A percentile compares a stretch with the other conserved stretches of the same genome.
Conservation (phyloP, 257 asterid genomes). For the Mentha longifolia region DNA sequence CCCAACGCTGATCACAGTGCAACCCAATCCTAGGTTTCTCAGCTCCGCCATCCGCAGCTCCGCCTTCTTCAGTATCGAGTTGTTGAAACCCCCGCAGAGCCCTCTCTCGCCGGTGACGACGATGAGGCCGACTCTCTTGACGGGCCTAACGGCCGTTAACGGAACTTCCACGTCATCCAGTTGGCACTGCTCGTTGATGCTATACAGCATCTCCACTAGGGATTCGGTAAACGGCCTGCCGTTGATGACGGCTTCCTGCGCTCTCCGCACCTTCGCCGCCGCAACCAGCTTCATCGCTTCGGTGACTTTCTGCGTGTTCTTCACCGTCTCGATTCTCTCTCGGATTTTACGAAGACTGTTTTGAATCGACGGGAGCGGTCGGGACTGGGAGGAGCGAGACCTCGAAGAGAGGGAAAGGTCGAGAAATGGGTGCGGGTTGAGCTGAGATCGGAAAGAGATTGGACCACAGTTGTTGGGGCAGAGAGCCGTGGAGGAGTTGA, state of each 20-base stretch:
- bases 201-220: slow-evolving; percentile 54
- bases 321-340: slow-evolving; percentile 63
- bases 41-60: slow-evolving; percentile 58
- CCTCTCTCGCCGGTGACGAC: slow-evolving; percentile 73
- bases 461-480: slow-evolving; percentile 26
- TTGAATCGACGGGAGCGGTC: slow-evolving; percentile 33
- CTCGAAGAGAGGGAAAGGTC: slow-evolving; percentile 26
- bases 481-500: slow-evolving; percentile 28
- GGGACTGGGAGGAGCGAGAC: not conserved
- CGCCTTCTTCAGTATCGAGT: slow-evolving; percentile 51
- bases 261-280: slow-evolving; percentile 74
- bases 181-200: slow-evolving; percentile 61
- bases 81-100: slow-evolving; percentile 79
- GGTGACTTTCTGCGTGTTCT: slow-evolving; percentile 64
- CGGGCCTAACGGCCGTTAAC: slow-evolving; percentile 64
- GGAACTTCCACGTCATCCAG: slow-evolving; percentile 68
- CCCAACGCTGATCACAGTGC: slow-evolving; percentile 62
- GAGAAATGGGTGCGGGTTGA: slow-evolving; percentile 33
- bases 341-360: slow-evolving; percentile 64
- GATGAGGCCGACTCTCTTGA: slow-evolving; percentile 61
- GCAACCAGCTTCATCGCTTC: slow-evolving; percentile 81
- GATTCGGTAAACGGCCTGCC: slow-evolving; percentile 73
- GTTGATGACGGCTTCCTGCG: slow-evolving; percentile 73
- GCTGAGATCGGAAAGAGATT: slow-evolving; percentile 46
- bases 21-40: slow-evolving; percentile 51